phyloP scores from a whole-genome alignment of 495 filamentous ascomycete species.

The Physcia stellaris region DNA sequence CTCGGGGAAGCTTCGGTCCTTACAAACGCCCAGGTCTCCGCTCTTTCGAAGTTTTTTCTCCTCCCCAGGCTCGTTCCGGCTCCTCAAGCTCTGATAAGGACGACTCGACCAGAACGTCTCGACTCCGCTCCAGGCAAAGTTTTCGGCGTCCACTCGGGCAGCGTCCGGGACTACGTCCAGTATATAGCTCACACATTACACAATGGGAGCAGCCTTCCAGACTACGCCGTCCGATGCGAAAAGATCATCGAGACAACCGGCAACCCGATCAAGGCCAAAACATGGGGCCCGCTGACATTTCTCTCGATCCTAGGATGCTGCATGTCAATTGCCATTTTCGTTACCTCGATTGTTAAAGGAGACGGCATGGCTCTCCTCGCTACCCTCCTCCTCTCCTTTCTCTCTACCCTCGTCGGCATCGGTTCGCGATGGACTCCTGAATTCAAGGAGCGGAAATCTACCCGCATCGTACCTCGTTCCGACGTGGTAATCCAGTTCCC shows the following conservation, averaged over 20 bases:
- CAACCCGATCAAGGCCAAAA: constrained; percentile 14
- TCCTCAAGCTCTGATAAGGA: constrained; percentile 47
- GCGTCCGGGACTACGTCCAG: constrained; percentile 8
- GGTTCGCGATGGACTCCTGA: constrained; percentile 27
- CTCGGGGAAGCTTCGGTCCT: constrained; percentile 16
- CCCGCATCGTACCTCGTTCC: constrained; percentile 36
- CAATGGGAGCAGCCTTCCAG: constrained; percentile 13
- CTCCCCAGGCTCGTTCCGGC: constrained; percentile 51
- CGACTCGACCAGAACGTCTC: constrained; percentile 37
- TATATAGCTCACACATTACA: constrained; percentile 16
- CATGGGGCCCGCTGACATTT: constrained; percentile 21
- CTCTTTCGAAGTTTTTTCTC: constrained; percentile 20
- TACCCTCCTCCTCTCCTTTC: constrained; percentile 26
- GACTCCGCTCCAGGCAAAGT: constrained; percentile 11
- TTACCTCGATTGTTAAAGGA: constrained; percentile 18
- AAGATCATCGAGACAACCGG: constrained; percentile 18
- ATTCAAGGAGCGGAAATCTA: constrained; percentile 26
- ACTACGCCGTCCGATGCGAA: constrained; percentile 28
- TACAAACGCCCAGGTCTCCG: constrained; percentile 21
- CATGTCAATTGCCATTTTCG: constrained; percentile 22
- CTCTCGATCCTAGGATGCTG: constrained; percentile 23
- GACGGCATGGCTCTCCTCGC: constrained; percentile 32
- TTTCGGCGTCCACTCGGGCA: constrained; percentile 11
- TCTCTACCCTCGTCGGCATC: constrained; percentile 29
- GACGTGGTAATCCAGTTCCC: constrained; percentile 49